Evolutionary conservation across 2,329 filamentous ascomycete genomes (phyloP).

Genomic region (Neonectria neomacrospora): DNA sequence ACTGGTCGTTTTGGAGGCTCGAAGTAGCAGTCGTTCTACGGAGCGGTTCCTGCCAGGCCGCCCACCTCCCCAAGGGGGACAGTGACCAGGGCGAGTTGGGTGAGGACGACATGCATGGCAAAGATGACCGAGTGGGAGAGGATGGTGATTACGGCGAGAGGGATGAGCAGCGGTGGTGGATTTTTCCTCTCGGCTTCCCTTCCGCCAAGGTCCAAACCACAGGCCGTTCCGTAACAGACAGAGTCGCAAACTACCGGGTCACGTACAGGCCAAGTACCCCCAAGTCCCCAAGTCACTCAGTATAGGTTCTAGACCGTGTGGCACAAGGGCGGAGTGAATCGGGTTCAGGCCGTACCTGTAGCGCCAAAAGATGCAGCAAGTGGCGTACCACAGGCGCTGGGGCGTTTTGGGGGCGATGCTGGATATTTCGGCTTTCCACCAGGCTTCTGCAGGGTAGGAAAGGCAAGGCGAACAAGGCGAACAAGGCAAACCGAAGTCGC

Average conservation of each 20-base stretch:
- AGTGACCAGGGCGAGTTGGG: slow-evolving; percentile 15
- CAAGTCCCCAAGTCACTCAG: neutral
- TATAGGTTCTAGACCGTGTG: neutral
- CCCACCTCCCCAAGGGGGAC: slow-evolving; percentile 12
- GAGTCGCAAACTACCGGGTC: neutral
- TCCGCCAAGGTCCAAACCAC: too few species aligned
- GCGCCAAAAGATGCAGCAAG: neutral
- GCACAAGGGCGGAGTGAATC: neutral
- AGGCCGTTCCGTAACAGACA: neutral
- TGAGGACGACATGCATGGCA: slow-evolving; percentile 28
- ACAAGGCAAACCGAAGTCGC: too few species aligned
- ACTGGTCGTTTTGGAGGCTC: slow-evolving; percentile 15
- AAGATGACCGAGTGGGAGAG: neutral
- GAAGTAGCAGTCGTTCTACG: slow-evolving; percentile 25
- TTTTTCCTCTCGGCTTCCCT: neutral
- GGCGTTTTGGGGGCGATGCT: neutral
- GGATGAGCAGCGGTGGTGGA: neutral
- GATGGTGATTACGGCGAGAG: neutral
- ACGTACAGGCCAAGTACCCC: neutral
- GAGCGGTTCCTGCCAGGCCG: slow-evolving; percentile 26
- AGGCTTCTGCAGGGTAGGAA: neutral
- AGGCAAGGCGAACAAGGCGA: neutral
- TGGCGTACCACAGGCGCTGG: neutral
- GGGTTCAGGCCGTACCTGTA: neutral
- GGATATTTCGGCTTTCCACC: neutral